Conservation (phyloP, 177 flowering plant genomes). For the Vitis hybrid region DNA sequence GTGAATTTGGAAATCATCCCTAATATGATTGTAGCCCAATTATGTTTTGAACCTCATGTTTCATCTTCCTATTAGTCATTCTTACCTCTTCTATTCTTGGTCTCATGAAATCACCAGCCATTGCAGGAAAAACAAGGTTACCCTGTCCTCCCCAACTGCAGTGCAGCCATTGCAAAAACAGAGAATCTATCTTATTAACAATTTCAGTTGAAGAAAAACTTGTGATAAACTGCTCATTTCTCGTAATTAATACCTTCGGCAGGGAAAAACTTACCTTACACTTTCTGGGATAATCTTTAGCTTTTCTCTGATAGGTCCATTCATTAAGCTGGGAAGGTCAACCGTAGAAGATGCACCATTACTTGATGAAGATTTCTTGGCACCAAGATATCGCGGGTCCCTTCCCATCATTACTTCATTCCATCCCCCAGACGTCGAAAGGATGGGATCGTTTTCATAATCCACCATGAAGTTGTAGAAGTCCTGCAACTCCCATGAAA, state of each 20-base stretch:
- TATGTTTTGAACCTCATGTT: too few species aligned
- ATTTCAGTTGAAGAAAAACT: too few species aligned
- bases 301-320: slow-evolving; percentile 22
- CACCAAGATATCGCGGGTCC: slow-evolving; percentile 6
- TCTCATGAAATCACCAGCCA: slow-evolving; percentile 26
- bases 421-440: background rate
- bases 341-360: background rate
- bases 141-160: slow-evolving; percentile 23
- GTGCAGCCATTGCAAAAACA: background rate
- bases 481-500: slow-evolving; percentile 5
- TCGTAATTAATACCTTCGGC: background rate
- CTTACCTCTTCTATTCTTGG: slow-evolving; percentile 29
- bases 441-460: background rate
- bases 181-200: background rate
- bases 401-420: background rate
- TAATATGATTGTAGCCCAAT: too few species aligned
- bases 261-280: slow-evolving; percentile 12
- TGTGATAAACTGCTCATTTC: background rate
- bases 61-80: background rate
- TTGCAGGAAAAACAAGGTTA: slow-evolving; percentile 14
- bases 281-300: slow-evolving; percentile 21
- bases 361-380: background rate
- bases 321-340: slow-evolving; percentile 16
- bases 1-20: background rate
- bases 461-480: slow-evolving; percentile 22